Evolutionary conservation across 768 basidiomycete species (phyloP), one percentile per base, ranked within the genome.

Genomic region (Nidularia pulvinata): DNA sequence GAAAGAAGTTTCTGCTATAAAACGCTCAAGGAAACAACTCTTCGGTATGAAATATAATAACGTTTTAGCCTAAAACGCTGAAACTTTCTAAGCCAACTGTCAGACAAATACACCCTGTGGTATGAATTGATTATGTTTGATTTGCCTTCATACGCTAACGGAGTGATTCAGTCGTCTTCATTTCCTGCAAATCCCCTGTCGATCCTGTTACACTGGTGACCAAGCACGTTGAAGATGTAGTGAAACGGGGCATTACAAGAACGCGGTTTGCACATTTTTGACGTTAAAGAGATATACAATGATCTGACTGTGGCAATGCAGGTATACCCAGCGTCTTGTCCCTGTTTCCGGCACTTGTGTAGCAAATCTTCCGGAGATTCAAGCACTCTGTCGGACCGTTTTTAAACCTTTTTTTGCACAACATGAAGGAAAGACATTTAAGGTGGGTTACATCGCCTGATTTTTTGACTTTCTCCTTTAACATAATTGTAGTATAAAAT

Each of bases 61-160:
- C 33, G 16, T 49, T 11, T 48, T 34, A 46, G 47, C 48, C 44
- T 45, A 46, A 53, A 48, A 34, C 45, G 13, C 43, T 45, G 32
- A 49, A 53, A 32, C n/a, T 32, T 44, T 35, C 45, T 10, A 56
- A 94, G 91, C 70, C 5, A 93, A 85, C 62, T 91, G 87, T 57
- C 83, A 84, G 61, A 92, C 90, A 3, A 86, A 89, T 61, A 93
- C 91, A 0, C 81, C 84, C 43, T 94, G 91, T 53, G 84, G 91
- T 93, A 65, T 36, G 79, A 57, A 25, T 43, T 33, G 34, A 48
- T 49, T 22, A 48, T 46, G 11, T 42, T 13, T 5, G 10, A 33
- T 0, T 34, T 50, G 39, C 51, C 48, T 48, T 33, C 43, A 30
- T 30, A 30, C 46, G 35, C 51, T 6, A 25, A 51, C 52, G 53